Base-by-base conservation (phyloP, 495 filamentous ascomycete species). In the Neurospora sp. region DNA sequence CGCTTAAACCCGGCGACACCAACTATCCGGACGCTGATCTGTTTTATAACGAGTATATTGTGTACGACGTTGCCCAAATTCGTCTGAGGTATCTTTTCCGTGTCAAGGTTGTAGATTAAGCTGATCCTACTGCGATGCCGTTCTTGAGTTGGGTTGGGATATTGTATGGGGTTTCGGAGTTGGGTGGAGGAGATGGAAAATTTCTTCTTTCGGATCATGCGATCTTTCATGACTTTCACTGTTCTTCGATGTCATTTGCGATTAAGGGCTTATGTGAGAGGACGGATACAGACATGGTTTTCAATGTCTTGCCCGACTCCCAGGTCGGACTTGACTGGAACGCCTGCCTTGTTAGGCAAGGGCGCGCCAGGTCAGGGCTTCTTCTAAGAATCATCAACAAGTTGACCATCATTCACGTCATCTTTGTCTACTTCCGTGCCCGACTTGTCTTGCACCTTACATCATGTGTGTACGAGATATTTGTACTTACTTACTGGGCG, bases 61-160 rank as follows among this genome's bases (percentile, higher is more conserved):
- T 85, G 38, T 97, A 97, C 76, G 89, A 95, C 77, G 85, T 93
- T 9, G 83, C 90, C 1, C 94, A 97, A 82, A 88, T 96, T 40
- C 87, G 89, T 20, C 85, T 94, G 71, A 86, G 91, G 9, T 97
- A 97, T 78, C 82, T 97, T 16, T 89, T 96, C 76, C 86, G 88
- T 16, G 86, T 94, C 65, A 81, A 82, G 70, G 88, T 89, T 89
- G 82, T 82, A 37, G 35, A 37, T 37, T 4, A 37, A 37, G 35
- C 35, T 37, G 4, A 6, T 37, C 35, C 35, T 37, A 37, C 35
- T 37, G 35, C 35, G 35, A 37, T 37, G 4, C 35, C 35, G 35
- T 37, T 37, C 35, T 37, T 37, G 35, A 37, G 4, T 37, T 37
- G 48, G n/a, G 20, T 4, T 59, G 48, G 45, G 20, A 59, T 8